Conservation (phyloP, 1,284 basidiomycete genomes). For the Fomitiporia mediterranea region DNA sequence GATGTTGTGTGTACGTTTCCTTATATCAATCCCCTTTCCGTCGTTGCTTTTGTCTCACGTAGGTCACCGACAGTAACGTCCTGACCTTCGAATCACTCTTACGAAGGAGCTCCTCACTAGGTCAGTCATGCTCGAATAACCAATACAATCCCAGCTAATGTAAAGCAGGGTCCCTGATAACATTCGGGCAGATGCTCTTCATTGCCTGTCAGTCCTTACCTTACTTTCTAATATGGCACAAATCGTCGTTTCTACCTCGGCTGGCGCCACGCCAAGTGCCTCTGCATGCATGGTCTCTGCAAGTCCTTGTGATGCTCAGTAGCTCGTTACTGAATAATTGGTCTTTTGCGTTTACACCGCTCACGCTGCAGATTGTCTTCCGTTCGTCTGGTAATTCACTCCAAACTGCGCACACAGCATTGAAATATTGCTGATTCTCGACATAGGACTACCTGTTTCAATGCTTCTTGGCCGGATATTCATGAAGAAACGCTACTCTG, state of each 20-base stretch:
- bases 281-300: slow-evolving; percentile 64
- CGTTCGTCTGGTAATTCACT: slow-evolving; percentile 69
- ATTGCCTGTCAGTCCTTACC: slow-evolving; percentile 60
- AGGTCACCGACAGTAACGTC: slow-evolving; percentile 54
- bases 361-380: slow-evolving; percentile 85
- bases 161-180: slow-evolving; percentile 69
- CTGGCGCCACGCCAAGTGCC: slow-evolving; percentile 72
- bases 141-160: neutral
- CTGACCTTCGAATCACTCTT: slow-evolving; percentile 68
- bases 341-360: slow-evolving; percentile 79
- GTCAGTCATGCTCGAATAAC: slow-evolving; percentile 35
- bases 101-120: slow-evolving; percentile 62
- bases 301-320: slow-evolving; percentile 69
- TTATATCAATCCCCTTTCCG: neutral
- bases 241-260: slow-evolving; percentile 35
- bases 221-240: slow-evolving; percentile 42
- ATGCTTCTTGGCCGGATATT: slow-evolving; percentile 62
- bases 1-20: slow-evolving; percentile 69
- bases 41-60: neutral
- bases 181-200: slow-evolving; percentile 81
- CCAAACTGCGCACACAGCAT: slow-evolving; percentile 5
- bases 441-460: slow-evolving; percentile 57
- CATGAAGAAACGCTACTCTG: slow-evolving; percentile 55
- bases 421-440: neutral
- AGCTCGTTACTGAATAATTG: slow-evolving; percentile 81